Percentiles rank a stretch among this genome's conserved stretches.
Conservation (phyloP, 2,329 filamentous ascomycete genomes). For the Microcyclospora tardicrescens region DNA sequence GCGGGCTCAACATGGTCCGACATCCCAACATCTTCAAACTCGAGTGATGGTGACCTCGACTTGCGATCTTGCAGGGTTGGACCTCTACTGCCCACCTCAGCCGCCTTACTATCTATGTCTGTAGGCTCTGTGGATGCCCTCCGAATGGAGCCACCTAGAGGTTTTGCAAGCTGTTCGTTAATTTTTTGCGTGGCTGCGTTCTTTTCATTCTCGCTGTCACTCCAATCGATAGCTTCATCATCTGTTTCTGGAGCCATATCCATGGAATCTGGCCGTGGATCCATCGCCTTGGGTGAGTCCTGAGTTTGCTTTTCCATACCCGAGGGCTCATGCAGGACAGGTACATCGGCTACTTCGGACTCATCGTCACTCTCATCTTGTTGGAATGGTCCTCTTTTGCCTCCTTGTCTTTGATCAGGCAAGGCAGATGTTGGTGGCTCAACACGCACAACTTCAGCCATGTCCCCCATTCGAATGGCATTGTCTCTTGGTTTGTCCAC, state of each 20-base stretch:
- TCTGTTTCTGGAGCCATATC: conserved; percentile 2
- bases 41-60: conserved; percentile 6
- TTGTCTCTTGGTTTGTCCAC: conserved; percentile 4
- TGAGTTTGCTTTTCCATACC: too few relatives aligned
- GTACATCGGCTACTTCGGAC: neutral
- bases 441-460: conserved; percentile 31
- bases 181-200: neutral
- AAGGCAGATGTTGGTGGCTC: conserved; percentile 25
- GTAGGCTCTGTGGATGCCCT: too few relatives aligned
- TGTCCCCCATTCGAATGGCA: conserved; percentile 26
- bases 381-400: conserved; percentile 1
- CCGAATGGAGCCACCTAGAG: too few relatives aligned
- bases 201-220: conserved; percentile 36
- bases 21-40: conserved; percentile 1
- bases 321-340: too few relatives aligned
- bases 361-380: conserved; percentile 6
- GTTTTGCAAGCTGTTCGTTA: neutral
- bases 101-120: too few relatives aligned
- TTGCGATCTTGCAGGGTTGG: neutral
- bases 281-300: too few relatives aligned
- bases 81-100: too few relatives aligned
- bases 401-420: neutral
- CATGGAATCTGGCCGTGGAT: too few relatives aligned
- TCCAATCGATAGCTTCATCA: conserved; percentile 36
- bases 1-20: too few relatives aligned